Conservation (phyloP, 805 yeast species). For the Cyberlindnera lachancei region DNA sequence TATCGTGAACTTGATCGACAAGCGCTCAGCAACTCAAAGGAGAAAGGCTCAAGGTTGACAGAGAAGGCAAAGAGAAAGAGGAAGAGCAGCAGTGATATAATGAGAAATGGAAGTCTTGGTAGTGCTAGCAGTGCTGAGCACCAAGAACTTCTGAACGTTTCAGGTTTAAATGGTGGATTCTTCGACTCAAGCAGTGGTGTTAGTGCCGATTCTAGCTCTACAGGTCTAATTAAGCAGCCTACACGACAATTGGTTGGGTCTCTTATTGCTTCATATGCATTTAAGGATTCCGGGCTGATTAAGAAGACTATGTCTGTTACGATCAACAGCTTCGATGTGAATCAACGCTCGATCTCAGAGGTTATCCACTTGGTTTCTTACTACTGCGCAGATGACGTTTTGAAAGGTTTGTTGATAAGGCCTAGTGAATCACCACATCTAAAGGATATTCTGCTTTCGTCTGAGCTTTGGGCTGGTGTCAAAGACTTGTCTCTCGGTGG, state of each 20-base stretch:
- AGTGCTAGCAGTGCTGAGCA: neutral
- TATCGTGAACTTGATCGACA: slow-evolving; percentile 60
- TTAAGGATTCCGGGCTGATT: slow-evolving; percentile 65
- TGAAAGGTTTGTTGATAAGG: slow-evolving; percentile 42
- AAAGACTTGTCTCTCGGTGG: slow-evolving; percentile 56
- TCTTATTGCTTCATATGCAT: slow-evolving; percentile 51
- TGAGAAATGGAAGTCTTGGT: neutral
- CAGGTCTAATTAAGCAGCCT: slow-evolving; percentile 1
- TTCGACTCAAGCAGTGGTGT: neutral
- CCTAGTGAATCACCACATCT: slow-evolving; percentile 51
- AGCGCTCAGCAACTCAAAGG: slow-evolving; percentile 22
- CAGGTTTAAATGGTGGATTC: too few relatives aligned
- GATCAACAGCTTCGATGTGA: slow-evolving; percentile 9
- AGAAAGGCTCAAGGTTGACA: slow-evolving; percentile 1
- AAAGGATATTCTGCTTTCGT: slow-evolving; percentile 39
- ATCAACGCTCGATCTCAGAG: slow-evolving; percentile 10
- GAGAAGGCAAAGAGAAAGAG: slow-evolving; percentile 5
- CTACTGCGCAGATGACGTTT: slow-evolving; percentile 69
- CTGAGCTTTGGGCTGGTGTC: slow-evolving; percentile 46
- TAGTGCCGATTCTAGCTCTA: neutral
- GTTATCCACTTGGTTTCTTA: slow-evolving; percentile 74
- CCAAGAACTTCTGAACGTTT: too few relatives aligned
- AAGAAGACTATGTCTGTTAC: slow-evolving; percentile 67
- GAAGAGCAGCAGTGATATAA: slow-evolving; percentile 1
- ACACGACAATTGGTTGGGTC: slow-evolving; percentile 46